phyloP scores from a whole-genome alignment of 169 alveolate genomes.

The Perkinsus chesapeaki region DNA sequence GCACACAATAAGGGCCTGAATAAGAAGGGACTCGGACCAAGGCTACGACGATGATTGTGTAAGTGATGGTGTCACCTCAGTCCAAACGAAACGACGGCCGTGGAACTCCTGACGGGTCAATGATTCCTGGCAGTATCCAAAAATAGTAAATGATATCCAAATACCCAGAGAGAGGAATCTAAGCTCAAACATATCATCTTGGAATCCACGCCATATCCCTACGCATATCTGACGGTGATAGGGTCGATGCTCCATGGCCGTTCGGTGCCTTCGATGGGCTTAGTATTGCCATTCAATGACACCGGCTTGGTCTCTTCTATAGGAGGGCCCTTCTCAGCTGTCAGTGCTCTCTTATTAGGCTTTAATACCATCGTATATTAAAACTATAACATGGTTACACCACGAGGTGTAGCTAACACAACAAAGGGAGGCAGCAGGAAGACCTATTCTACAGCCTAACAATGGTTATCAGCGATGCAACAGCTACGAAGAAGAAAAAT shows the following conservation, averaged over 20 bases:
- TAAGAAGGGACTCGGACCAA: neutral
- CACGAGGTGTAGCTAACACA: neutral
- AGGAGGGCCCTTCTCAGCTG: neutral
- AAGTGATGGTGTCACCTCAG: neutral
- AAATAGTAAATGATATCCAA: neutral
- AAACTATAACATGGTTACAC: neutral
- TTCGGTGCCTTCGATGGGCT: too few relatives aligned
- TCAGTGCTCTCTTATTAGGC: neutral
- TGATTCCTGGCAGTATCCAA: conserved; percentile 3
- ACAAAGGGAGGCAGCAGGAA: neutral
- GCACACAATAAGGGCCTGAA: neutral
- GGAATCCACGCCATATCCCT: neutral
- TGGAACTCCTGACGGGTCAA: conserved; percentile 11
- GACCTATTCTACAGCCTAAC: too few relatives aligned
- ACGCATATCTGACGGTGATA: neutral
- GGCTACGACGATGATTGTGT: too few relatives aligned
- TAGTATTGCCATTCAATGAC: neutral
- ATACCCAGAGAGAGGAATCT: neutral
- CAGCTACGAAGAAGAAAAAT: too few relatives aligned
- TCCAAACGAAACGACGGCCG: neutral
- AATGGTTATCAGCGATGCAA: too few relatives aligned
- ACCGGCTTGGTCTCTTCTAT: neutral
- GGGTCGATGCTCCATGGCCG: neutral
- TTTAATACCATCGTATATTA: neutral
- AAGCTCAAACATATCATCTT: neutral